These are phyloP conservation scores for Leersia perrieri DNA, from an alignment of 176 grass and related monocot species.

Conservation along the genomic window DNA sequence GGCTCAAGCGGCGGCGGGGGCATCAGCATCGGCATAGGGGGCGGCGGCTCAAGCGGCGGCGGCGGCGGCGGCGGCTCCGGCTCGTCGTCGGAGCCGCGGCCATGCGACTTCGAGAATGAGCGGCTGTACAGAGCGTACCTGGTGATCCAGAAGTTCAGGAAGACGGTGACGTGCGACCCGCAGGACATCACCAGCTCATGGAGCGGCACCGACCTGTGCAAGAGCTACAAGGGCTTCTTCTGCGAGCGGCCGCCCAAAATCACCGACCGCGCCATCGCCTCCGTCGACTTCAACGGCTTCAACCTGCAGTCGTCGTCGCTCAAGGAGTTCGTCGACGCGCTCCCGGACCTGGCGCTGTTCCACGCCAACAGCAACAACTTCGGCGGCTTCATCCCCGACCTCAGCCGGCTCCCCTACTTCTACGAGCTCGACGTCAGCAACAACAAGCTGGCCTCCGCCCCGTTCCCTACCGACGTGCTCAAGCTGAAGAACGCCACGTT, in stretches of 20 bases:
- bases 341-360: constrained; percentile 87
- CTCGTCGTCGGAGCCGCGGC: constrained; percentile 24
- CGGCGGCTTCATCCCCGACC: constrained; percentile 27
- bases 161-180: constrained; percentile 64
- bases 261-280: constrained; percentile 42
- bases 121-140: constrained; percentile 59
- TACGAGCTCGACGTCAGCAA: constrained; percentile 97
- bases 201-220: constrained; percentile 51
- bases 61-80: neutral
- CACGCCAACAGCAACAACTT: constrained; percentile 94
- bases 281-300: constrained; percentile 87
- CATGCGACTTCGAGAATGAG: constrained; percentile 64
- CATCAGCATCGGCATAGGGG: constrained; percentile 32
- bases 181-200: constrained; percentile 13
- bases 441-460: constrained; percentile 40
- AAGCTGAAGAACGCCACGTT: constrained; percentile 60
- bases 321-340: constrained; percentile 37
- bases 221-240: constrained; percentile 61
- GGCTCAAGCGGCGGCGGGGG: constrained; percentile 18
- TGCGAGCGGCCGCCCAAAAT: constrained; percentile 52
- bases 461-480: constrained; percentile 58
- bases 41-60: neutral
- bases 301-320: neutral
- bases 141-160: constrained; percentile 64
- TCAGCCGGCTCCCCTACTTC: constrained; percentile 50